phyloP scores from a whole-genome alignment of 177 flowering plant genomes.

The Telopea speciosissima region DNA sequence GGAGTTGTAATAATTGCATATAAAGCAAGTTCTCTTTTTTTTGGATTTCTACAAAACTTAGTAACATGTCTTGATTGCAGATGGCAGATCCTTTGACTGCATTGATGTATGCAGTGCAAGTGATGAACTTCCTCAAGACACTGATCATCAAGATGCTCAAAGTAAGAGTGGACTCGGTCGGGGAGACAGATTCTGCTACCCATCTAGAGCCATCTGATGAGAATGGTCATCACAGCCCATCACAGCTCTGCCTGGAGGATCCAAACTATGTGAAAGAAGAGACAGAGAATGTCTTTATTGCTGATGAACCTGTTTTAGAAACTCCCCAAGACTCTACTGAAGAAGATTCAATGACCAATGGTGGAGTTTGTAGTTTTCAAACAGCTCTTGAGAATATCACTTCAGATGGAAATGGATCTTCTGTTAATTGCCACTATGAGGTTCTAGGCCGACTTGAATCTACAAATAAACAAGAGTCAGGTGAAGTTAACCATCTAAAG shows the following conservation, averaged over 20 bases:
- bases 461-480: neutral
- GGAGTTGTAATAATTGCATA: neutral
- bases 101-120: slow-evolving; percentile 94
- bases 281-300: slow-evolving; percentile 16
- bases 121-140: slow-evolving; percentile 90
- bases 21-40: neutral
- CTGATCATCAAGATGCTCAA: slow-evolving; percentile 53
- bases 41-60: neutral
- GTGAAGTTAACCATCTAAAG: slow-evolving; percentile 4
- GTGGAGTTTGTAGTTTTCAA: slow-evolving; percentile 14
- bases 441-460: slow-evolving; percentile 12
- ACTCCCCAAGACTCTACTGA: slow-evolving; percentile 21
- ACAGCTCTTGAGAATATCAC: slow-evolving; percentile 20
- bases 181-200: slow-evolving; percentile 30
- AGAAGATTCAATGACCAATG: slow-evolving; percentile 11
- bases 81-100: slow-evolving; percentile 97
- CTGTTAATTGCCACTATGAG: slow-evolving; percentile 15
- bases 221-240: slow-evolving; percentile 43
- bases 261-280: slow-evolving; percentile 17
- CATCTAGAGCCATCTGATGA: slow-evolving; percentile 47
- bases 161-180: slow-evolving; percentile 58
- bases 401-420: slow-evolving; percentile 14
- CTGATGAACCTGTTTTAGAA: slow-evolving; percentile 32
- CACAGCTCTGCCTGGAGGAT: slow-evolving; percentile 24
- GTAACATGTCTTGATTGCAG: slow-evolving; percentile 34